Evolutionary conservation across 169 alveolate genomes (phyloP).

Genomic region (Plasmodium inui): DNA sequence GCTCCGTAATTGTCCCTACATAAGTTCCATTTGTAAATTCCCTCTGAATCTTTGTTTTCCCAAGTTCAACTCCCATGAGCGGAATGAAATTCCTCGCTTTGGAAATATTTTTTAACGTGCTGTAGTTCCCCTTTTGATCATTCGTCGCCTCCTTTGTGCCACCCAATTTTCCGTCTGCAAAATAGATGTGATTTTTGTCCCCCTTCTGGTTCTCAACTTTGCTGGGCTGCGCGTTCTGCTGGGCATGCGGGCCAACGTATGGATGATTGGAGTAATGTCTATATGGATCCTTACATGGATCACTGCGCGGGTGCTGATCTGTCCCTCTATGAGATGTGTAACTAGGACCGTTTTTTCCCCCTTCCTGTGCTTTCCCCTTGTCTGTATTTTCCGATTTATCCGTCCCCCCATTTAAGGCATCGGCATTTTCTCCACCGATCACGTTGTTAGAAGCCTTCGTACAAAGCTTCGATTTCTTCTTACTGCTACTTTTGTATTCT

Average conservation of each 20-base stretch:
- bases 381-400: background rate
- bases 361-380: background rate
- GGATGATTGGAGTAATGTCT: background rate
- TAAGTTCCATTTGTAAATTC: conserved; percentile 75
- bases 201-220: background rate
- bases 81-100: conserved; percentile 49
- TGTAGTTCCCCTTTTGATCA: background rate
- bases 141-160: background rate
- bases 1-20: conserved; percentile 74
- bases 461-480: conserved; percentile 1
- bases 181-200: background rate
- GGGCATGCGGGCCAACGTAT: background rate
- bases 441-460: background rate
- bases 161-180: background rate
- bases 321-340: background rate
- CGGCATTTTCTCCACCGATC: background rate
- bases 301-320: background rate
- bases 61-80: conserved; percentile 66
- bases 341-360: background rate
- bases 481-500: background rate
- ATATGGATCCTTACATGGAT: background rate
- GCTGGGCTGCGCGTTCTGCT: background rate
- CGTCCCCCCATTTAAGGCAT: background rate
- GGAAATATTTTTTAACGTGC: background rate
- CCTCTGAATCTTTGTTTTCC: conserved; percentile 75